Evolutionary conservation across 2,329 filamentous ascomycete genomes (phyloP), one percentile per base, ranked within the genome.

Genomic region (Ploettnerulaceae sp.): DNA sequence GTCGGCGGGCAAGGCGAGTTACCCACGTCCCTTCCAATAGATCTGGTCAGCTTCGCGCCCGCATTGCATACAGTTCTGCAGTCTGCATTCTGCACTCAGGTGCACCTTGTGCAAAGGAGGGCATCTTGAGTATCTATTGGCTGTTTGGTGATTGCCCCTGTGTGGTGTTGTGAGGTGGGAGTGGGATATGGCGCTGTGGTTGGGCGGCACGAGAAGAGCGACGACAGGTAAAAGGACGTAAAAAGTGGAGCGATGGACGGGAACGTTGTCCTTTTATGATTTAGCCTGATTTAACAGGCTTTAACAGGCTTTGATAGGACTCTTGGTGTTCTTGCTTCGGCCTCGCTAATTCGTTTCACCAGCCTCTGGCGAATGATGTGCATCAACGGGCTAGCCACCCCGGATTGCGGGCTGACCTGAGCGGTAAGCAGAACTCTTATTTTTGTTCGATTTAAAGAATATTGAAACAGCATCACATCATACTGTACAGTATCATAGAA

Each of bases 1-100:
- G 44, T 43, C 31, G 55, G 50, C 39, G 53, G 51, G 53, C 41
- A 47, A 52, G 36, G 35, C 14, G 15, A 24, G 36, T 33, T 15
- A 33, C 17, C n/a, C 8, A 5, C 31, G 38, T 31, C 25, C 26
- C 25, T 39, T 43, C 55, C 53, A 57, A 57, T 57, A 25, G 43
- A 45, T 49, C 26, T 25, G 44, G 41, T 24, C 45, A 50, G 39
- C 54, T 57, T 58, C 56, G 56, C 56, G 56, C 56, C 54, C 5
- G 31, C 12, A 5, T 18, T 14, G 29, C 7, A n/a, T 7, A 5
- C 31, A n/a, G 3, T 33, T 33, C 31, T 49, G 48, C 45, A 31
- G 25, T 22, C 21, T 34, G 29, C 21, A 35, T 33, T 44, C 41
- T 42, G 29, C 37, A 20, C 18, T 28, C 17, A 28, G 29, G 37